Base-by-base conservation (phyloP, 148 eudicot genomes). In the Heliosperma pusillum region DNA sequence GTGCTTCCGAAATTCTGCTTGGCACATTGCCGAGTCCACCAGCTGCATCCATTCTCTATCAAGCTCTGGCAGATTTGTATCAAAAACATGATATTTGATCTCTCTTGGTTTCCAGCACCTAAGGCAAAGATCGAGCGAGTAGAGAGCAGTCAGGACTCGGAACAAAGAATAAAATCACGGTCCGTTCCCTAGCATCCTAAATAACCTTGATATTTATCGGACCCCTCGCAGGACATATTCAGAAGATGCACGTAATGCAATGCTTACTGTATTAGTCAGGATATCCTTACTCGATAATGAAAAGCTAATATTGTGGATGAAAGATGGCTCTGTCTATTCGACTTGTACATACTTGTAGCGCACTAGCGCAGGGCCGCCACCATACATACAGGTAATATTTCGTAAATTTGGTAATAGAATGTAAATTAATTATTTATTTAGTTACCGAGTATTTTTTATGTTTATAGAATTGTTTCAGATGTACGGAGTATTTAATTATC, bases 21-120 rank as follows among this genome's bases (percentile, higher is more conserved):
- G 91, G 95, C 19, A 75, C 83, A 30, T 84, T 90, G 63, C 91
- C 95, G 27, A 75, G 81, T 71, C 91, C 91, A 22, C 90, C 91
- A 76, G 95, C 95, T 9, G 91, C 91, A 68, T 77, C 90, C 71
- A 80, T 80, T 65, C 90, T 88, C 55, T 85, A 90, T 40, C 84
- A 78, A 3, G 88, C 90, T 0, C 78, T 90, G 19, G 77, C 80
- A n/a, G 88, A 85, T 76, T 50, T 90, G 71, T 88, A 86, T 66
- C 78, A 64, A 66, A 86, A 87, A 72, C 60, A 88, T 24, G 83
- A 76, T 26, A 67, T 47, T 10, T 82, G 78, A 81, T 40, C 52
- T 15, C 53, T 64, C n/a, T 24, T 61, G 0, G 67, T 63, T 64
- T 64, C 42, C 44, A 3, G 7, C 9, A 36, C 4, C 42, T 6